Percentiles rank a stretch among this genome's conserved stretches.
phyloP scores from a whole-genome alignment of 164 flowering plant species.

The Warburgia ugandensis region DNA sequence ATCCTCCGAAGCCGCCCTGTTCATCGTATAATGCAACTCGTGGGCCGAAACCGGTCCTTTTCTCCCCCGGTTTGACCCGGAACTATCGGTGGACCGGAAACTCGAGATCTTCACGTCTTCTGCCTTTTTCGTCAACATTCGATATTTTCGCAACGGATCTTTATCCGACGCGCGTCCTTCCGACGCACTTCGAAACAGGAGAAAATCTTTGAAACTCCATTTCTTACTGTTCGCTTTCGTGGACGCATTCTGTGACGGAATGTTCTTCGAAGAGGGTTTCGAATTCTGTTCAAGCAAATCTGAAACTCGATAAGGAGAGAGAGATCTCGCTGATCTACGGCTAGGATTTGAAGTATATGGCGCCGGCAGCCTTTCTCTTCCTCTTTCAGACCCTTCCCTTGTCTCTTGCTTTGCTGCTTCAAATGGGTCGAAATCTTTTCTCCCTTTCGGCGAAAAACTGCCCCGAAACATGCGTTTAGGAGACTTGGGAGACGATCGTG shows the following conservation, averaged over 20 bases:
- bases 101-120: conserved; percentile 41
- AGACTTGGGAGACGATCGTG: conserved; percentile 24
- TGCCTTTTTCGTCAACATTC: conserved; percentile 22
- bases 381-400: conserved; percentile 21
- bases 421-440: conserved; percentile 25
- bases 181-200: conserved; percentile 86
- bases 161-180: conserved; percentile 72
- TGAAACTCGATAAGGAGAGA: conserved; percentile 51
- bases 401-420: conserved; percentile 16
- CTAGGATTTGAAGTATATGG: conserved; percentile 14
- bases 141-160: conserved; percentile 58
- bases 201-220: conserved; percentile 73
- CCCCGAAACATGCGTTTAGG: conserved; percentile 28
- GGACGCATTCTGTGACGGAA: too few species aligned
- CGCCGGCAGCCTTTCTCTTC: conserved; percentile 28
- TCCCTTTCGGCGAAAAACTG: conserved; percentile 39
- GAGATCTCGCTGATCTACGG: conserved; percentile 50
- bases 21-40: conserved; percentile 64
- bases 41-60: conserved; percentile 62
- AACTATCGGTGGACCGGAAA: conserved; percentile 35
- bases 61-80: conserved; percentile 26
- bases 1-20: conserved; percentile 68
- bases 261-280: too few species aligned
- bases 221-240: conserved; percentile 16
- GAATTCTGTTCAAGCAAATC: conserved; percentile 12